Conservation (phyloP, 1,284 basidiomycete genomes). For the Cutaneotrichosporon sp. region DNA sequence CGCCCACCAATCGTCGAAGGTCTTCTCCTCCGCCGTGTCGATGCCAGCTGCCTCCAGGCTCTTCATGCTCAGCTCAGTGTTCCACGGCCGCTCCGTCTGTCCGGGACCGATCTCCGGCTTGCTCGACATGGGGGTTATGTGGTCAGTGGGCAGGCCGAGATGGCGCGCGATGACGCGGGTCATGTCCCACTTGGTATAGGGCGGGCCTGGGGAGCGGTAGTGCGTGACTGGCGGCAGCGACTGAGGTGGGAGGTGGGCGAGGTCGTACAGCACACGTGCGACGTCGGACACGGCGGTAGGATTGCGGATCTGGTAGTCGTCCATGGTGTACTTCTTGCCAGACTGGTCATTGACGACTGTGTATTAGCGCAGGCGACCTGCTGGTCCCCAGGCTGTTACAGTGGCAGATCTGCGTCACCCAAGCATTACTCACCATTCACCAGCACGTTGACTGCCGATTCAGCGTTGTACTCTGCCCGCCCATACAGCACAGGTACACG, state of each 20-base stretch:
- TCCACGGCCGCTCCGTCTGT: constrained; percentile 43
- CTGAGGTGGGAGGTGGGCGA: constrained; percentile 31
- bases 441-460: constrained; percentile 52
- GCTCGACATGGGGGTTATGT: constrained; percentile 36
- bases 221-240: constrained; percentile 48
- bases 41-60: constrained; percentile 36
- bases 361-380: too few species aligned
- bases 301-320: constrained; percentile 49
- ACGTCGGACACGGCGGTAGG: constrained; percentile 53
- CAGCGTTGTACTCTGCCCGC: constrained; percentile 45
- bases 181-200: constrained; percentile 54
- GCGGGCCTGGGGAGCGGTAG: constrained; percentile 48
- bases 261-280: constrained; percentile 47
- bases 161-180: constrained; percentile 39
- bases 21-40: constrained; percentile 28
- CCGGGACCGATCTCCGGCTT: constrained; percentile 28
- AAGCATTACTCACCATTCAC: constrained; percentile 38
- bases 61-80: constrained; percentile 41
- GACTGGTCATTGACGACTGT: constrained; percentile 48
- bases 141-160: constrained; percentile 37
- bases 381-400: too few species aligned
- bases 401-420: too few species aligned
- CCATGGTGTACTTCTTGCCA: constrained; percentile 50
- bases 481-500: constrained; percentile 52
- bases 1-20: constrained; percentile 44